These are phyloP conservation scores for Phytophthora aleatoria DNA, from an alignment of 352 stramenopile species.

Conservation along the genomic window DNA sequence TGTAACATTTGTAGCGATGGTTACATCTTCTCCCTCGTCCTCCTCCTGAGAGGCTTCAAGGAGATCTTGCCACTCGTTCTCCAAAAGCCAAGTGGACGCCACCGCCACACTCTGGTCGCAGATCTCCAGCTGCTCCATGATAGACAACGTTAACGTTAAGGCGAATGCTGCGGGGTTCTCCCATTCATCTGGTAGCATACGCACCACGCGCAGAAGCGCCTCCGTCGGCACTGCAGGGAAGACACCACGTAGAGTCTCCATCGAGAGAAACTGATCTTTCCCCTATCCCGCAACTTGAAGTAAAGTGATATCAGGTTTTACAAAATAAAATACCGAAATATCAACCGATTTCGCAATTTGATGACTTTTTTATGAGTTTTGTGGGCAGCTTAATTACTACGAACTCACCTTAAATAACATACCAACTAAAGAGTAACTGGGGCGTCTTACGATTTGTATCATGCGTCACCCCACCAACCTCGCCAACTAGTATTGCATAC, in stretches of 20 bases:
- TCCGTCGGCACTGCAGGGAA: constrained; percentile 44
- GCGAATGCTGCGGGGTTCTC: not conserved
- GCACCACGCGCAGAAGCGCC: constrained; percentile 44
- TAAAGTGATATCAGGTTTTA: constrained; percentile 1
- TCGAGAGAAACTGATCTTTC: constrained; percentile 8
- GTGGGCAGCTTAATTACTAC: too few relatives aligned
- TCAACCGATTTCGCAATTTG: too few relatives aligned
- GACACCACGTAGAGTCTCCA: constrained; percentile 52
- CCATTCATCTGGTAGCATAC: not conserved
- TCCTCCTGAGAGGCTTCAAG: not conserved
- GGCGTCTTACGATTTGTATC: too few relatives aligned
- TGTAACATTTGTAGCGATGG: not conserved
- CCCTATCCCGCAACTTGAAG: constrained; percentile 1
- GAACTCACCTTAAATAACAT: too few relatives aligned
- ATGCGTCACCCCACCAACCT: too few relatives aligned
- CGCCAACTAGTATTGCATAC: too few relatives aligned
- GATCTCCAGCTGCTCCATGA: constrained; percentile 46
- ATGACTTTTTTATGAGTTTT: too few relatives aligned
- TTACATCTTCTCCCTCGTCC: not conserved
- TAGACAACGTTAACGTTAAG: not conserved
- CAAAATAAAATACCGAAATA: not conserved
- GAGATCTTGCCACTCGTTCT: constrained; percentile 66
- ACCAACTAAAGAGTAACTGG: too few relatives aligned
- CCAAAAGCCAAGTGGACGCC: constrained; percentile 60
- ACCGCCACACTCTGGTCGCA: constrained; percentile 57